These are phyloP conservation scores for Russula virescens DNA, from an alignment of 768 basidiomycete species.

Conservation along the genomic window DNA sequence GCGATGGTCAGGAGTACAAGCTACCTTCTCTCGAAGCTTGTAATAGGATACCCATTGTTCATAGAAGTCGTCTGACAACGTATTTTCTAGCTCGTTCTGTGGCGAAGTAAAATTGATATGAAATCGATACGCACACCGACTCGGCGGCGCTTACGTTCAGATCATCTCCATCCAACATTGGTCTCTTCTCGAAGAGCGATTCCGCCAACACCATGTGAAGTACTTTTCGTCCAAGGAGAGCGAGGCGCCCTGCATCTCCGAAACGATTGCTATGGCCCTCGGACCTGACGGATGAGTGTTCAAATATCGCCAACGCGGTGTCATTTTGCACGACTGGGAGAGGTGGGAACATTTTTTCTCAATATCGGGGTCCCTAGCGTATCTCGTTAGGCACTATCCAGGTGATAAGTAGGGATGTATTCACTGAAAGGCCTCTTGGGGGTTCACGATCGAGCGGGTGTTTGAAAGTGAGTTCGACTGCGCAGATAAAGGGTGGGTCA, in stretches of 20 bases:
- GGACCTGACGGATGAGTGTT: constrained; percentile 58
- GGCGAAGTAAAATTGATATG: neutral
- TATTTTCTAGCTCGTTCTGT: neutral
- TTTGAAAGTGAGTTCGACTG: neutral
- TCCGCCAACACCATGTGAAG: constrained; percentile 44
- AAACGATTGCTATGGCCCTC: constrained; percentile 28
- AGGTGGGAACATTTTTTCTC: constrained; percentile 3
- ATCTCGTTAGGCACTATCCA: neutral
- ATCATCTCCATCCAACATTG: constrained; percentile 42
- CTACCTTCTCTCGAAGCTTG: constrained; percentile 16
- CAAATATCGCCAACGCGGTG: constrained; percentile 53
- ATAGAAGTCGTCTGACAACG: neutral
- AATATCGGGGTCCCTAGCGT: neutral
- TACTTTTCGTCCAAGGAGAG: constrained; percentile 44
- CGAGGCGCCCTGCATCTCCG: constrained; percentile 52
- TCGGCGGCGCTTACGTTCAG: constrained; percentile 42
- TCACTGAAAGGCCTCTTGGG: neutral
- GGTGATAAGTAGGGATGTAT: neutral
- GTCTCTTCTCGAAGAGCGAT: constrained; percentile 45
- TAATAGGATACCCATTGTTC: constrained; percentile 22
- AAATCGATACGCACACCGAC: neutral
- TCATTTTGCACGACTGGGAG: constrained; percentile 23
- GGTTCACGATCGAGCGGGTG: neutral
- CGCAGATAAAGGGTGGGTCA: neutral
- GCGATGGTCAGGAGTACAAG: constrained; percentile 8